Conservation (phyloP, 257 asterid species). For the Scutellaria baicalensis region DNA sequence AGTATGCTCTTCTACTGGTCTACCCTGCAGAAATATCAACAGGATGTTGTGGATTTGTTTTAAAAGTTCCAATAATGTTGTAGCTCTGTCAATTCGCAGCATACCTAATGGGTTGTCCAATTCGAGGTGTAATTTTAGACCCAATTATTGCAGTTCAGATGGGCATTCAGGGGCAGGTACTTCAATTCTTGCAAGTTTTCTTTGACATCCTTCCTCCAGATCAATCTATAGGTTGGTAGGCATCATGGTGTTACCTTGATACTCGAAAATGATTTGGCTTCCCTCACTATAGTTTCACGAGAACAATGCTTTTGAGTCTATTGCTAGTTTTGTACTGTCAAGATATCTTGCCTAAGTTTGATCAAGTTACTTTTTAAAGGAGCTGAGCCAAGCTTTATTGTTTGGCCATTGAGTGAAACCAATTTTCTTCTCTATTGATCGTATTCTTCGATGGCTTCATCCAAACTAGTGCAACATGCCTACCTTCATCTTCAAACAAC, state of each 20-base stretch:
- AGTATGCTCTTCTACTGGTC: background rate
- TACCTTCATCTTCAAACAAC: background rate
- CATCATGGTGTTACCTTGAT: background rate
- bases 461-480: background rate
- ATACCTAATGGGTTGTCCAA: conserved; percentile 94
- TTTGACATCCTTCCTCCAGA: conserved; percentile 1
- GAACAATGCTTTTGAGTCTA: background rate
- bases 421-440: background rate
- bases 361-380: background rate
- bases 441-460: background rate
- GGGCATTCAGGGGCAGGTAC: conserved; percentile 99
- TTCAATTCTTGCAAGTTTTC: conserved; percentile 3
- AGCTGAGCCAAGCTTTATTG: background rate
- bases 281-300: background rate
- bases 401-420: background rate
- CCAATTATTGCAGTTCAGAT: conserved; percentile 88
- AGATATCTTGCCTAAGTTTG: background rate
- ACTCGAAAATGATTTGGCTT: conserved; percentile 3
- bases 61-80: background rate
- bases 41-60: conserved; percentile 1
- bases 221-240: background rate
- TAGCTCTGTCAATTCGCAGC: conserved; percentile 51
- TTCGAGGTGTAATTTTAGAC: conserved; percentile 88
- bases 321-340: background rate
- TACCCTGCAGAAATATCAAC: background rate